phyloP scores from a whole-genome alignment of 768 basidiomycete genomes.

The Aureoboletus auriporus region DNA sequence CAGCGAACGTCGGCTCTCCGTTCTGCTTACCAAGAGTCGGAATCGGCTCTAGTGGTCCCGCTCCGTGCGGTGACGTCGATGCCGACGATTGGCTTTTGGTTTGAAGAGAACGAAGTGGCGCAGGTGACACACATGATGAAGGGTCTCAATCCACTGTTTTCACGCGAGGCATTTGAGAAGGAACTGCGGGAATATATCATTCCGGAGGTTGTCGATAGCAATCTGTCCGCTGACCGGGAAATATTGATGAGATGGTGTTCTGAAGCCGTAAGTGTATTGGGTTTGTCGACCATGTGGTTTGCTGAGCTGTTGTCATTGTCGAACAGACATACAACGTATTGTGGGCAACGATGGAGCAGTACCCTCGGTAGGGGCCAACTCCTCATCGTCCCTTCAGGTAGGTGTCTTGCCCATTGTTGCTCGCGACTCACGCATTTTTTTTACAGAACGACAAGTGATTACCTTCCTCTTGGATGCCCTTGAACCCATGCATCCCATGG shows the following conservation, averaged over 20 bases:
- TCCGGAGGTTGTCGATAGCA: constrained; percentile 96
- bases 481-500: constrained; percentile 84
- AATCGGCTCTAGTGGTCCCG: constrained; percentile 80
- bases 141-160: constrained; percentile 83
- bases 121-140: constrained; percentile 87
- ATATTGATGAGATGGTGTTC: constrained; percentile 87
- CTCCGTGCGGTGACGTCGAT: constrained; percentile 78
- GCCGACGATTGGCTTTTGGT: constrained; percentile 86
- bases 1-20: constrained; percentile 54
- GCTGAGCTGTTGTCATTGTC: neutral
- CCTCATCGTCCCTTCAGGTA: constrained; percentile 97
- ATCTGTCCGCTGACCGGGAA: constrained; percentile 85
- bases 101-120: constrained; percentile 98
- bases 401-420: constrained; percentile 14
- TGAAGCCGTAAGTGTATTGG: constrained; percentile 70
- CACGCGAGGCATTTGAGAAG: constrained; percentile 79
- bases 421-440: constrained; percentile 20
- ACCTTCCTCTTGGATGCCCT: constrained; percentile 94
- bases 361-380: constrained; percentile 88
- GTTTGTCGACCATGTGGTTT: neutral
- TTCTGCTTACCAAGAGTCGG: constrained; percentile 84
- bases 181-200: constrained; percentile 96
- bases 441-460: constrained; percentile 88
- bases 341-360: constrained; percentile 97
- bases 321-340: constrained; percentile 92